These are phyloP conservation scores for Daphne laureola DNA, from an alignment of 441 rosid species.

Conservation along the genomic window DNA sequence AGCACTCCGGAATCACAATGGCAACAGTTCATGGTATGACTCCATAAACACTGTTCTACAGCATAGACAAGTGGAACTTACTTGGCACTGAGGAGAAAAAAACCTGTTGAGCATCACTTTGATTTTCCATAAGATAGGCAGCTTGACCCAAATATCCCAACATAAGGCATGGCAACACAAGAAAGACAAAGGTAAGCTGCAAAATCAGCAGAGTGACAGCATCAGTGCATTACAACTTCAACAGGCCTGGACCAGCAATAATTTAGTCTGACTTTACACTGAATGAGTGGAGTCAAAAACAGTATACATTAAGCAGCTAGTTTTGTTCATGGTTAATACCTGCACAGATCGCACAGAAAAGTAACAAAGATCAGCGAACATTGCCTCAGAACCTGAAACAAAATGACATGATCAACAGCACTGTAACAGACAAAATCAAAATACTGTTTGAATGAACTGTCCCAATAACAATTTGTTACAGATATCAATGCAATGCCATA, in stretches of 20 bases:
- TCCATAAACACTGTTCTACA: no score
- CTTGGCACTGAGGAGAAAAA: slow-evolving; percentile 93
- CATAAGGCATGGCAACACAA: slow-evolving; percentile 87
- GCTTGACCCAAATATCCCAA: slow-evolving; percentile 99
- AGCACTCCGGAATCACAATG: background rate
- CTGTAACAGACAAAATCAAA: no score
- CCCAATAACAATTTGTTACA: no score
- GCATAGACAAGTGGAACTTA: slow-evolving; percentile 26
- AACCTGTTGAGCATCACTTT: slow-evolving; percentile 45
- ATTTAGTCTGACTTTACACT: slow-evolving; percentile 2
- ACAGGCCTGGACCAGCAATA: slow-evolving; percentile 12
- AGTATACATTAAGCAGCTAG: slow-evolving; percentile 13
- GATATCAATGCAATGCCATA: no score
- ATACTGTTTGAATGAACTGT: no score
- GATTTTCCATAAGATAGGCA: slow-evolving; percentile 77
- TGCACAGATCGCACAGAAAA: slow-evolving; percentile 92
- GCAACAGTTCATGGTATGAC: background rate
- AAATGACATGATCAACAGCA: slow-evolving; percentile 11
- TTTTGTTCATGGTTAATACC: slow-evolving; percentile 37
- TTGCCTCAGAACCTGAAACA: slow-evolving; percentile 89
- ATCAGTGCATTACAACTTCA: slow-evolving; percentile 20
- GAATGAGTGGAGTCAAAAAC: background rate
- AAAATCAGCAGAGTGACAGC: slow-evolving; percentile 12
- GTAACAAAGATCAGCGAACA: slow-evolving; percentile 99
- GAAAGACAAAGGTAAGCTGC: slow-evolving; percentile 98